phyloP scores from a whole-genome alignment of 345 rosid species.

The Nephelium lappaceum region DNA sequence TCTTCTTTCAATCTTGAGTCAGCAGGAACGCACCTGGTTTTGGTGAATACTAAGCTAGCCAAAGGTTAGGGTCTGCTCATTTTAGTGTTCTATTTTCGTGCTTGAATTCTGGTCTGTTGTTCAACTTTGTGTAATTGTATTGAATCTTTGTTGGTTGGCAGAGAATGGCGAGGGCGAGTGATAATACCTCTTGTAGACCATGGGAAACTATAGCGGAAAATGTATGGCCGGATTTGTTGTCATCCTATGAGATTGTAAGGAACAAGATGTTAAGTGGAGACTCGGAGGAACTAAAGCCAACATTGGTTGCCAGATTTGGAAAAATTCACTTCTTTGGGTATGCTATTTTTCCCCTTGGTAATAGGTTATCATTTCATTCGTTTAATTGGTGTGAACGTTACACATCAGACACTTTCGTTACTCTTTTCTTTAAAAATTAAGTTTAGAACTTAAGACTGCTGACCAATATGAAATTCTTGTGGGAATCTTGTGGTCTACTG shows the following conservation, averaged over 20 bases:
- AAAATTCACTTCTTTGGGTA: slow-evolving; percentile 50
- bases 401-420: background rate
- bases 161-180: slow-evolving; percentile 25
- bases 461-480: too few relatives aligned
- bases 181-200: slow-evolving; percentile 24
- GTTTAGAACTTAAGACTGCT: too few relatives aligned
- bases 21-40: slow-evolving; percentile 37
- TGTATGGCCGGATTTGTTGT: slow-evolving; percentile 46
- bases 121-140: background rate
- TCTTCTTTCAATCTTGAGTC: slow-evolving; percentile 38
- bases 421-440: too few relatives aligned
- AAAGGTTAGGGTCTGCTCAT: slow-evolving; percentile 29
- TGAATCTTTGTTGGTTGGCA: background rate
- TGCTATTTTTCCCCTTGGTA: slow-evolving; percentile 15
- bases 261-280: slow-evolving; percentile 22
- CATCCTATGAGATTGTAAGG: slow-evolving; percentile 41
- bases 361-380: slow-evolving; percentile 11
- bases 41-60: slow-evolving; percentile 32
- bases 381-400: background rate
- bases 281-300: slow-evolving; percentile 34
- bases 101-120: slow-evolving; percentile 9
- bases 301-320: slow-evolving; percentile 63
- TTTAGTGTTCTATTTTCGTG: background rate
- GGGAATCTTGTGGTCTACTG: too few relatives aligned
- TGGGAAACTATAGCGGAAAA: slow-evolving; percentile 51